Evolutionary conservation across 2,329 filamentous ascomycete genomes (phyloP).

Genomic region (Alternaria incomplexa): DNA sequence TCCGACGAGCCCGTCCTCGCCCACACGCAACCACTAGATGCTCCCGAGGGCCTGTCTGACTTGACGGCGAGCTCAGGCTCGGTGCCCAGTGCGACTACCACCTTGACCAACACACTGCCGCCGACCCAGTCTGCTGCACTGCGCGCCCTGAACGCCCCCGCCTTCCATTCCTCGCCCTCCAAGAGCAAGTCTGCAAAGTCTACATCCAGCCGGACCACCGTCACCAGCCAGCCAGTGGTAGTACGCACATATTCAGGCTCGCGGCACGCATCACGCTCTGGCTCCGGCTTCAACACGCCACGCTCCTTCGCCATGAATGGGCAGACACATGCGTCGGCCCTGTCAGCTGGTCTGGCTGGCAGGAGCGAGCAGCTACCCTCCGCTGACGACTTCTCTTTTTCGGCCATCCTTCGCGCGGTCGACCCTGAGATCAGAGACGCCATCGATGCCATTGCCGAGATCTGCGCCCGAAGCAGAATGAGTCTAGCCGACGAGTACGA

Average conservation of each 20-base stretch:
- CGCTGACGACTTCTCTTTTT: conserved; percentile 62
- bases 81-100: conserved; percentile 45
- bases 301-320: conserved; percentile 43
- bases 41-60: conserved; percentile 38
- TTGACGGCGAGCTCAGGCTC: conserved; percentile 41
- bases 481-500: conserved; percentile 68
- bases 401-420: conserved; percentile 61
- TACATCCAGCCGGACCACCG: conserved; percentile 45
- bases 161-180: conserved; percentile 42
- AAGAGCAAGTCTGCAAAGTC: conserved; percentile 47
- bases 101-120: conserved; percentile 45
- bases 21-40: conserved; percentile 37
- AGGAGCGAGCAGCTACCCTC: conserved; percentile 49
- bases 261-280: conserved; percentile 40
- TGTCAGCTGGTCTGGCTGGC: conserved; percentile 40
- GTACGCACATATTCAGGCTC: conserved; percentile 51
- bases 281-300: conserved; percentile 41
- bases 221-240: conserved; percentile 53
- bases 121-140: conserved; percentile 47
- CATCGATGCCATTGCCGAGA: conserved; percentile 67
- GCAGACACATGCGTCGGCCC: conserved; percentile 29
- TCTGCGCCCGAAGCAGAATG: conserved; percentile 66
- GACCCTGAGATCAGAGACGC: conserved; percentile 64
- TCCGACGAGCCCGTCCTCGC: conserved; percentile 27
- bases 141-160: conserved; percentile 47